Conservation (phyloP, 2,329 filamentous ascomycete genomes). For the Zasmidium cellare region DNA sequence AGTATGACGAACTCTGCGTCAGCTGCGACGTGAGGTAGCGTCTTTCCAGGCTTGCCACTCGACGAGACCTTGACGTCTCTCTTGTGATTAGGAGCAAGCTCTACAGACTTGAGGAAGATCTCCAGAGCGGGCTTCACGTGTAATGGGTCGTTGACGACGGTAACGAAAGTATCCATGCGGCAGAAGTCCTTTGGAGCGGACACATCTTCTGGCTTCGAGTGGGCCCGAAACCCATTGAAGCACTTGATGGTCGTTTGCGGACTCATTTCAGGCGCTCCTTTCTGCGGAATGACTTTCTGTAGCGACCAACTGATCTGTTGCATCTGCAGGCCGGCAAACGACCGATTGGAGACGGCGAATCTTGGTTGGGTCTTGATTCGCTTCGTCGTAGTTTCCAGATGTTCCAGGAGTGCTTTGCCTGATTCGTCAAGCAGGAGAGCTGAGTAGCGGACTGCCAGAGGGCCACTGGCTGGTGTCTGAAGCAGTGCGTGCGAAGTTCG, state of each 20-base stretch:
- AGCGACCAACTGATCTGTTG: background rate
- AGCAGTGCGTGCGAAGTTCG: background rate
- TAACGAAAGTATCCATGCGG: background rate
- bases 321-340: background rate
- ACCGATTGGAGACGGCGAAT: background rate
- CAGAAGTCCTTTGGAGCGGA: background rate
- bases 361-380: background rate
- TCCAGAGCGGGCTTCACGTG: background rate
- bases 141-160: background rate
- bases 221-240: background rate
- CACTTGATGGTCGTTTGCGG: too few species aligned
- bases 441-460: background rate
- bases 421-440: background rate
- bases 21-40: background rate
- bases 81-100: background rate
- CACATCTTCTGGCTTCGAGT: background rate
- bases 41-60: background rate
- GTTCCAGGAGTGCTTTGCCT: background rate
- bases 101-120: background rate
- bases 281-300: too few species aligned
- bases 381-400: background rate
- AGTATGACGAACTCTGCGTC: constrained; percentile 3
- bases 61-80: background rate
- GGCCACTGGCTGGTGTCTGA: background rate
- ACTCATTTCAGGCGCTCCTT: too few species aligned